A percentile compares a stretch with the other conserved stretches of the same genome.
phyloP scores from a whole-genome alignment of 257 asterid species.

The Gentiana dahurica region DNA sequence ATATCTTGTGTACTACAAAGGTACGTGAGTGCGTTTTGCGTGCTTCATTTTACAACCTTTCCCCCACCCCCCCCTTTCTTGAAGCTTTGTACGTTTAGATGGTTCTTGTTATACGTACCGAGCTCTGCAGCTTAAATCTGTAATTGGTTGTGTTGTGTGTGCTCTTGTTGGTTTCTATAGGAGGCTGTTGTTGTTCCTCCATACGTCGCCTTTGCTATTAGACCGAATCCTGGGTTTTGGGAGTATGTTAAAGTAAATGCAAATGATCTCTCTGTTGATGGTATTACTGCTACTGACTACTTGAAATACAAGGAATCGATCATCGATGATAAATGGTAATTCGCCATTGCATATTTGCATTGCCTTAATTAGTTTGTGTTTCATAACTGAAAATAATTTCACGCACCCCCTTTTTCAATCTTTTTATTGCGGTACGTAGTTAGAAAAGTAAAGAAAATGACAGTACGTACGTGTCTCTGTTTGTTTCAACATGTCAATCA shows the following conservation, averaged over 20 bases:
- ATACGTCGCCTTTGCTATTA: slow-evolving; percentile 55
- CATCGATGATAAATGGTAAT: slow-evolving; percentile 62
- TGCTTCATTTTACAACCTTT: background rate
- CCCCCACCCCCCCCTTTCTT: too few relatives aligned
- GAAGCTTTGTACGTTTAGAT: too few relatives aligned
- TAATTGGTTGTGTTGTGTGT: background rate
- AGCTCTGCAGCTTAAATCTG: too few relatives aligned
- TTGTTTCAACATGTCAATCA: slow-evolving; percentile 15
- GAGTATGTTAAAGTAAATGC: slow-evolving; percentile 77
- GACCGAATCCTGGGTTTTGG: slow-evolving; percentile 93
- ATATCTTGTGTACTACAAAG: slow-evolving; percentile 86
- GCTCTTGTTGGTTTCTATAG: slow-evolving; percentile 19
- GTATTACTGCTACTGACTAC: slow-evolving; percentile 62
- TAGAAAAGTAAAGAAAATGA: background rate
- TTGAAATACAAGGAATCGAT: slow-evolving; percentile 74
- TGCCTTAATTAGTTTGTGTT: background rate
- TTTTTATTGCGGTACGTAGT: background rate
- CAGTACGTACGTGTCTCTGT: background rate
- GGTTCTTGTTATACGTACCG: too few relatives aligned
- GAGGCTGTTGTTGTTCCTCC: slow-evolving; percentile 97
- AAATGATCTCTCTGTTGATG: slow-evolving; percentile 73
- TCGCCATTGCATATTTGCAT: too few relatives aligned
- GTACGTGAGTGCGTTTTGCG: slow-evolving; percentile 13
- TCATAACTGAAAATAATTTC: background rate
- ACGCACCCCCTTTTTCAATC: background rate